Conservation (phyloP, 176 grass and related monocot genomes). For the Musa schizocarpa region DNA sequence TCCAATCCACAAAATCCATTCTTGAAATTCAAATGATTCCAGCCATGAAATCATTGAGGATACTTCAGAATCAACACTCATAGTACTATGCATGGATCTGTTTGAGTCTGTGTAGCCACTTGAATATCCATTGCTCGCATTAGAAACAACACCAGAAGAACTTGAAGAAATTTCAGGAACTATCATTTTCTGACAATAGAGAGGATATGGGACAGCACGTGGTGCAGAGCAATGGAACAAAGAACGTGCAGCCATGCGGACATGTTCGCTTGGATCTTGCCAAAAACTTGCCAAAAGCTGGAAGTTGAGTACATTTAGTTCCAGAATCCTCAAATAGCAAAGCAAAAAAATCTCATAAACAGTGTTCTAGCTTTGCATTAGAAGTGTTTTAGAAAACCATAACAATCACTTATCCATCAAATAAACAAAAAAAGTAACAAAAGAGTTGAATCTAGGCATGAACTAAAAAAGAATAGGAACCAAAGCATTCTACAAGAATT, state of each 20-base stretch:
- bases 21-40: conserved; percentile 88
- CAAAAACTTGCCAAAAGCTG: conserved; percentile 99
- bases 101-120: conserved; percentile 25
- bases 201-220: conserved; percentile 68
- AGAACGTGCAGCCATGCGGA: conserved; percentile 95
- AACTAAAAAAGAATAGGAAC: not conserved
- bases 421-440: not conserved
- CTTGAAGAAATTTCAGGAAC: conserved; percentile 25
- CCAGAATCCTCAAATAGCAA: not conserved
- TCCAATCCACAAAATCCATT: conserved; percentile 80
- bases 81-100: conserved; percentile 26
- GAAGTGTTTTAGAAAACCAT: not conserved
- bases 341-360: not conserved
- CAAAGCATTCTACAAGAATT: not conserved
- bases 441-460: not conserved
- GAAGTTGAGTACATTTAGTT: conserved; percentile 17
- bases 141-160: conserved; percentile 26
- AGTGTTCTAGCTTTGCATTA: not conserved
- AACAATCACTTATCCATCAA: not conserved
- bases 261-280: conserved; percentile 86
- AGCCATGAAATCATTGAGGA: conserved; percentile 59
- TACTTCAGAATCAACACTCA: conserved; percentile 29
- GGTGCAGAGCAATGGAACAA: conserved; percentile 93
- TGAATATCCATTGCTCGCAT: conserved; percentile 22
- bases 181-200: conserved; percentile 48